A percentile compares a stretch with the other conserved stretches of the same genome.
phyloP scores from a whole-genome alignment of 371 early-diverging fungal genomes.

The Synchytrium microbalum region DNA sequence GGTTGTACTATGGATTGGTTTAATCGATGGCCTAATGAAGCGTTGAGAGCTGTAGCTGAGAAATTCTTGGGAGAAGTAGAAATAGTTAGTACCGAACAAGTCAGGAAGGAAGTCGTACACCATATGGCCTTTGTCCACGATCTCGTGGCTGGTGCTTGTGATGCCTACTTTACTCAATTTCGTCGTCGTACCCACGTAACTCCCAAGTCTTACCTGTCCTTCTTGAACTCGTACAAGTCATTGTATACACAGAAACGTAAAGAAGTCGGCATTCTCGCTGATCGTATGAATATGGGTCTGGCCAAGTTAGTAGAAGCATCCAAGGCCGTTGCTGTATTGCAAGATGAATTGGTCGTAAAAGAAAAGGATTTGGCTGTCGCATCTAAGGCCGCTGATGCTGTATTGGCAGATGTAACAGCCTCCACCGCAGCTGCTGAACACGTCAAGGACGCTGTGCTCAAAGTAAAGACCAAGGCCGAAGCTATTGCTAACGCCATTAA shows the following conservation, averaged over 20 bases:
- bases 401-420: conserved; percentile 48
- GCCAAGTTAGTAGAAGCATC: conserved; percentile 50
- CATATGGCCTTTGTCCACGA: conserved; percentile 56
- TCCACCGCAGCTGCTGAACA: conserved; percentile 50
- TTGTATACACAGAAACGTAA: conserved; percentile 39
- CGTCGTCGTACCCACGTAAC: conserved; percentile 53
- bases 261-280: conserved; percentile 46
- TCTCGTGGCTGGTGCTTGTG: conserved; percentile 46
- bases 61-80: conserved; percentile 50
- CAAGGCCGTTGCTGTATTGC: conserved; percentile 47
- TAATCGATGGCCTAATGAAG: conserved; percentile 52
- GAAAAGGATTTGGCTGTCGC: conserved; percentile 53
- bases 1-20: conserved; percentile 63
- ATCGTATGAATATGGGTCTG: conserved; percentile 56
- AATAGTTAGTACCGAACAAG: conserved; percentile 40
- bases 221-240: conserved; percentile 45
- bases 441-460: conserved; percentile 52
- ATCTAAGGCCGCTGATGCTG: conserved; percentile 48
- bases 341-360: conserved; percentile 51
- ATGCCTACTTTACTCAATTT: conserved; percentile 51
- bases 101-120: conserved; percentile 43
- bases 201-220: conserved; percentile 52
- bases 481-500: conserved; percentile 50
- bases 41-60: conserved; percentile 47
- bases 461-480: conserved; percentile 54